Evolutionary conservation across 345 rosid species (phyloP).

Genomic region (Gossypium raimondii): DNA sequence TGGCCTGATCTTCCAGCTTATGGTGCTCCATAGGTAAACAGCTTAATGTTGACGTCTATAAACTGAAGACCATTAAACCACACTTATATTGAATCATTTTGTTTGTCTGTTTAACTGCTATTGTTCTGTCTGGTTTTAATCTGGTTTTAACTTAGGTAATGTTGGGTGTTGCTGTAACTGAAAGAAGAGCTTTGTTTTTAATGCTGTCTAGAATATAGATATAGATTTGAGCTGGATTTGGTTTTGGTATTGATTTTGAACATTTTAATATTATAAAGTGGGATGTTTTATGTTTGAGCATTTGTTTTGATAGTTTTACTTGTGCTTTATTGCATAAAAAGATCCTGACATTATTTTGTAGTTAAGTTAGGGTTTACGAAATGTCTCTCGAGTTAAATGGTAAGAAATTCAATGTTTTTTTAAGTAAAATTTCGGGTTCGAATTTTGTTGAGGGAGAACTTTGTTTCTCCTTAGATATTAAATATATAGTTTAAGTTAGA

Average conservation of each 20-base stretch:
- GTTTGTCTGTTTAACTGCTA: neutral
- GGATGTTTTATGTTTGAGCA: constrained; percentile 16
- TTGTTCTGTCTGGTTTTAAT: neutral
- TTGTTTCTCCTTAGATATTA: too few relatives aligned
- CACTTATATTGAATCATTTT: constrained; percentile 7
- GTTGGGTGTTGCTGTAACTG: constrained; percentile 22
- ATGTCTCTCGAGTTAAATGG: too few relatives aligned
- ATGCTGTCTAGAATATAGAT: neutral
- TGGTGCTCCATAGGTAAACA: constrained; percentile 26
- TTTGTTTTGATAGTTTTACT: neutral
- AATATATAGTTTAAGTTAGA: too few relatives aligned
- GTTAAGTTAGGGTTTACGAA: too few relatives aligned
- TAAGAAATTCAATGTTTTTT: too few relatives aligned
- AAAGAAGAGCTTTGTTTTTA: constrained; percentile 17
- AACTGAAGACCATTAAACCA: constrained; percentile 1
- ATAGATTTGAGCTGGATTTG: constrained; percentile 9
- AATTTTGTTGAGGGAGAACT: too few relatives aligned
- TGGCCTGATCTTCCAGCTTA: constrained; percentile 33
- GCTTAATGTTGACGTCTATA: constrained; percentile 9
- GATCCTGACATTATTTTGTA: too few relatives aligned
- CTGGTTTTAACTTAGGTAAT: constrained; percentile 11
- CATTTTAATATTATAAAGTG: constrained; percentile 1
- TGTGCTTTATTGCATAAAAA: too few relatives aligned
- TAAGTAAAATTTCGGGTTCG: too few relatives aligned
- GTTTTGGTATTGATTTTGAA: neutral